Evolutionary conservation across 805 yeast species (phyloP).

Genomic region (Candida gorgasii): DNA sequence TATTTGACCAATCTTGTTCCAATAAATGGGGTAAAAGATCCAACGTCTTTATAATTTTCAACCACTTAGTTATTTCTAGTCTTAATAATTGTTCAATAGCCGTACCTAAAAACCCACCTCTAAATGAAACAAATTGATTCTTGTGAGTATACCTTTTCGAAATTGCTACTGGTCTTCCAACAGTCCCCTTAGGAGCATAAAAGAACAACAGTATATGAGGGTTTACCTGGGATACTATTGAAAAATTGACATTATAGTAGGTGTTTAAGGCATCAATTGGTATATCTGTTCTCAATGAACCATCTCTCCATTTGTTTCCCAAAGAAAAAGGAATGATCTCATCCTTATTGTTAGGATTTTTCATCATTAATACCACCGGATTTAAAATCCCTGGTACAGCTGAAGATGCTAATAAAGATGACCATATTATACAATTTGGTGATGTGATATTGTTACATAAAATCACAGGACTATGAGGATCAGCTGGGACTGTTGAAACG

Average conservation of each 20-base stretch:
- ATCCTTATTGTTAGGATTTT: constrained; percentile 33
- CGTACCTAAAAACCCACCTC: constrained; percentile 78
- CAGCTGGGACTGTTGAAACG: constrained; percentile 78
- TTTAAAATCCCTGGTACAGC: constrained; percentile 83
- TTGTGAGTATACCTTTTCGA: constrained; percentile 41
- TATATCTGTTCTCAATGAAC: constrained; percentile 74
- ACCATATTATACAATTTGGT: constrained; percentile 83
- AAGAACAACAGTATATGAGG: constrained; percentile 78
- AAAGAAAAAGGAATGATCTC: constrained; percentile 64
- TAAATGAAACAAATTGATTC: constrained; percentile 42
- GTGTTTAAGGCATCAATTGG: constrained; percentile 74
- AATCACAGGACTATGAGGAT: constrained; percentile 79
- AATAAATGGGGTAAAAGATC: constrained; percentile 67
- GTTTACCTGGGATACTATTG: constrained; percentile 79
- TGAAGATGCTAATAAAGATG: constrained; percentile 70
- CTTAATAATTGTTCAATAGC: constrained; percentile 70
- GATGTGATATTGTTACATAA: constrained; percentile 75
- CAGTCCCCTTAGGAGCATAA: constrained; percentile 77
- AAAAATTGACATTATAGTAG: constrained; percentile 72
- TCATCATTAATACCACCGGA: constrained; percentile 80
- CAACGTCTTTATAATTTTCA: constrained; percentile 61
- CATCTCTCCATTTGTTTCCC: constrained; percentile 79
- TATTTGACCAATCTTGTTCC: constrained; percentile 79
- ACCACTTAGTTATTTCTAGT: constrained; percentile 76
- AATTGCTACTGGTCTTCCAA: constrained; percentile 72